Base-by-base conservation (phyloP, 176 grass and related monocot species). In the Avena eriantha region DNA sequence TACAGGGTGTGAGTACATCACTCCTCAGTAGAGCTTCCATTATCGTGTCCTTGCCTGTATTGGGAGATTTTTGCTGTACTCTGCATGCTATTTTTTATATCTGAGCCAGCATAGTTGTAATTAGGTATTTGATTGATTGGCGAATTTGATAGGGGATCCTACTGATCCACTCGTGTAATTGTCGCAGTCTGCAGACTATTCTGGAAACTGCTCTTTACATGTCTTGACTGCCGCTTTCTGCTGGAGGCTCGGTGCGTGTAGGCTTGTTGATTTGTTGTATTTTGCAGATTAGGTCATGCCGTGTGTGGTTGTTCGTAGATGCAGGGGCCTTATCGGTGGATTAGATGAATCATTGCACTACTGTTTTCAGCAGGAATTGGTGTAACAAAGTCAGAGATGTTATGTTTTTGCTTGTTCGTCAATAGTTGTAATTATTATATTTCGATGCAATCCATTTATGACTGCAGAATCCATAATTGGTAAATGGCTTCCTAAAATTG, bases 101-200 rank as follows among this genome's bases (percentile, higher is more conserved):
- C 33, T 84, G 77, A 93, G 45, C 10, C 78, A 89, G 17, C 76
- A 92, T 23, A 86, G 34, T 58, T 93, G 15, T 79, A n/a, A 2
- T 57, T 86, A 45, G 3, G 26, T 71, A 29, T 70, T 53, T 53
- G 11, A 29, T 82, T 72, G 54, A 75, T 76, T 75, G 29, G 66
- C 59, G 21, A 33, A 15, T 84, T 60, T 45, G 45, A 18, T 80
- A 23, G 31, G 2, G 35, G 66, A 61, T 76, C 73, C 36, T 86
- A 23, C n/a, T 56, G 19, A 49, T 73, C 67, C 46, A 23, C 66
- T 75, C 10, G 4, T 72, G 5, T 46, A 23, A 10, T 66, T 56
- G 14, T 48, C 7, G n/a, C 9, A 39, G 11, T 24, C 16, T 34
- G 7, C 21, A 3, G 33, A 16, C 5, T 11, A 22, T 54, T 88